Base-by-base conservation (phyloP, 129 eudicot species). In the Solidago caesia region DNA sequence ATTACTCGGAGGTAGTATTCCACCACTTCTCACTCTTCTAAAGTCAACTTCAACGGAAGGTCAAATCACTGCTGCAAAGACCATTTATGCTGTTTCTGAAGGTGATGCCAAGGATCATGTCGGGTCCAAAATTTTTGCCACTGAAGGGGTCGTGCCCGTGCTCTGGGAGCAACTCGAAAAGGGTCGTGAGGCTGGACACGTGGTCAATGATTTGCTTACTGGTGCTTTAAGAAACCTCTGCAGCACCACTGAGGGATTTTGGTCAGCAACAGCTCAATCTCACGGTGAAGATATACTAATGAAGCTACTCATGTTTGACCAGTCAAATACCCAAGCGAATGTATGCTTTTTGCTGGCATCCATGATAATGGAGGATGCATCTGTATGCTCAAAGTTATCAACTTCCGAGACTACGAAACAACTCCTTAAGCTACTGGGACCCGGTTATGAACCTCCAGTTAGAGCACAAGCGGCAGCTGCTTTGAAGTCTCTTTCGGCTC, bases 401-500 rank as follows among this genome's bases (percentile, higher is more conserved):
- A 83, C 86, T 67, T 87, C 97, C 25, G 92, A 80, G 44, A 85
- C 97, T 66, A 86, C 89, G 9, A 95, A 91, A 82, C 90, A 80
- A 57, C 97, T 95, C 68, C 87, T 95, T 52, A 85, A 89, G 87
- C 83, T 95, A 71, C 77, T 95, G 66, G 96, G 99, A 26, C 77
- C 97, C 14, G 95, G 87, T 48, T 91, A 91, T 82, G 99, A 91
- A 81, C 88, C 97, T 75, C 77, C 97, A 71, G 92, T 89, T 26
- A 85, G 99, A 85, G 97, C 97, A 72, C 97, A 95, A 78, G 96
- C 99, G n/a, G 99, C 99, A 49, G 90, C 81, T 75, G 89, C 97
- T 65, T 80, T 95, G 11, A 95, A 95, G 82, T 91, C 97, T 73
- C 99, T 95, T 80, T 95, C 99, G 70, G 95, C 99, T 39, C 99